Evolutionary conservation across 306 rosid genomes (phyloP).

Genomic region (Cicer judaicum): DNA sequence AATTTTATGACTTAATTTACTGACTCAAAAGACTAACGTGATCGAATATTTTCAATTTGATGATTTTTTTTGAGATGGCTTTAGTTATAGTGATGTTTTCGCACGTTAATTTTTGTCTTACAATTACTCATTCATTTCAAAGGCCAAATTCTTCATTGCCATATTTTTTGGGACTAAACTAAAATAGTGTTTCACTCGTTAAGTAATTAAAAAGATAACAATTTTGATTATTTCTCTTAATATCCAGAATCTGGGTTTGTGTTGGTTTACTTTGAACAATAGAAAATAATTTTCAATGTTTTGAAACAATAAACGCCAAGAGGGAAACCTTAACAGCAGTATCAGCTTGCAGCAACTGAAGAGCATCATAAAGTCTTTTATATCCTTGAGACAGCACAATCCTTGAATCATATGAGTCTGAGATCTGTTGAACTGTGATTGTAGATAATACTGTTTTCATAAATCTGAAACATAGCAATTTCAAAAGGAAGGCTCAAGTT

Average conservation of each 20-base stretch:
- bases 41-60: too few relatives aligned
- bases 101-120: too few relatives aligned
- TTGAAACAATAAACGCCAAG: not conserved
- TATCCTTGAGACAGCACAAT: slow-evolving; percentile 53
- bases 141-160: too few relatives aligned
- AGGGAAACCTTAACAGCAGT: slow-evolving; percentile 58
- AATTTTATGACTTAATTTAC: too few relatives aligned
- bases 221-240: too few relatives aligned
- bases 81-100: too few relatives aligned
- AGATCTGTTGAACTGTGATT: slow-evolving; percentile 49
- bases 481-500: slow-evolving; percentile 37
- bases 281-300: not conserved
- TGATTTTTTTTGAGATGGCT: too few relatives aligned
- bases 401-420: slow-evolving; percentile 48
- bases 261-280: not conserved
- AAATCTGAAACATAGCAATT: slow-evolving; percentile 53
- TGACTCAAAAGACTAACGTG: too few relatives aligned
- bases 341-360: slow-evolving; percentile 61
- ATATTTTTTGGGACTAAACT: too few relatives aligned
- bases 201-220: too few relatives aligned
- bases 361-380: slow-evolving; percentile 53
- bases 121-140: too few relatives aligned
- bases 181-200: too few relatives aligned
- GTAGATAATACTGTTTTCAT: slow-evolving; percentile 51
- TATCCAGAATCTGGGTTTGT: not conserved